Evolutionary conservation across 2,329 filamentous ascomycete species (phyloP).

Genomic region (Diaporthe caulivora): DNA sequence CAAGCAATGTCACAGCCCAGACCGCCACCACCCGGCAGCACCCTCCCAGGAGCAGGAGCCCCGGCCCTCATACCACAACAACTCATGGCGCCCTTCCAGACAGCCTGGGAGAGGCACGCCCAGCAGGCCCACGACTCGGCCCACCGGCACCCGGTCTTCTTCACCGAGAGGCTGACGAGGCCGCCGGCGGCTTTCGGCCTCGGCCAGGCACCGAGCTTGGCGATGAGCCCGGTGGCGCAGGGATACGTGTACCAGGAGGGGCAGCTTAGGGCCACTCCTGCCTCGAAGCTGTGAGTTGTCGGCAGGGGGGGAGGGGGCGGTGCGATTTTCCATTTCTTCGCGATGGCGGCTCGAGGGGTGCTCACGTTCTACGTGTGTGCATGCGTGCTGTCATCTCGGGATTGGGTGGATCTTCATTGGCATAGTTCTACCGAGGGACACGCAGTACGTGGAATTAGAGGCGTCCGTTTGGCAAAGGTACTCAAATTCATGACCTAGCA

Average conservation of each 20-base stretch:
- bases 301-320: not conserved
- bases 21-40: constrained; percentile 18
- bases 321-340: not conserved
- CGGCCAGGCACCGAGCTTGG: constrained; percentile 36
- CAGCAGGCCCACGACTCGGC: constrained; percentile 64
- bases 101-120: constrained; percentile 45
- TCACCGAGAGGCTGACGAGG: constrained; percentile 73
- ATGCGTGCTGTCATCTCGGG: not conserved
- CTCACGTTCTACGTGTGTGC: not conserved
- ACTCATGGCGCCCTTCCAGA: constrained; percentile 41
- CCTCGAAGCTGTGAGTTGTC: constrained; percentile 52
- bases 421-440: not conserved
- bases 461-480: not conserved
- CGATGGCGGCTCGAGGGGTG: not conserved
- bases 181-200: constrained; percentile 56
- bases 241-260: constrained; percentile 71
- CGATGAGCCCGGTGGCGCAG: constrained; percentile 65
- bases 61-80: constrained; percentile 46
- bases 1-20: constrained; percentile 33
- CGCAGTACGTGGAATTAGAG: not conserved
- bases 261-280: constrained; percentile 45
- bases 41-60: not conserved
- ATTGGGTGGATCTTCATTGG: too few species aligned
- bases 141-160: constrained; percentile 80
- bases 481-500: not conserved